Percentiles rank a stretch among this genome's conserved stretches.
Conservation (phyloP, 768 basidiomycete species). For the Gymnopilus junonius region DNA sequence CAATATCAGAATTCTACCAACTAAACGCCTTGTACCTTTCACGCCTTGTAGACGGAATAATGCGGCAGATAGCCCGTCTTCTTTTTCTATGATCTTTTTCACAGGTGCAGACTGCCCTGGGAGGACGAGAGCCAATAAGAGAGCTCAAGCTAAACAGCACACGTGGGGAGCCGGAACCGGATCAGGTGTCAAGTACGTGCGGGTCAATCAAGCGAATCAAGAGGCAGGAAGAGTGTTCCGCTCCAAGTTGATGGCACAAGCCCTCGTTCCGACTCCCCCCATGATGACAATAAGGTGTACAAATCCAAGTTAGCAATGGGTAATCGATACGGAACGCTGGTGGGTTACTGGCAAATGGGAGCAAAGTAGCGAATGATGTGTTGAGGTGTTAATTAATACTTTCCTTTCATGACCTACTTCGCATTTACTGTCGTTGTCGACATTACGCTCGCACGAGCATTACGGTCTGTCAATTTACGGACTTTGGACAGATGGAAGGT, state of each 20-base stretch:
- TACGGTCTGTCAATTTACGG: neutral
- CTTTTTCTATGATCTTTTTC: neutral
- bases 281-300: too few species aligned
- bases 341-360: too few species aligned
- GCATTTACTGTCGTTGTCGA: neutral
- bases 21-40: too few species aligned
- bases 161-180: neutral
- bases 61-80: neutral
- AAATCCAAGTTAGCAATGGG: too few species aligned
- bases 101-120: neutral
- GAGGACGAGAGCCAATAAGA: neutral
- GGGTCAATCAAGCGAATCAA: neutral
- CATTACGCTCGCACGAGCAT: neutral
- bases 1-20: neutral
- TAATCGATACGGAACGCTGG: too few species aligned
- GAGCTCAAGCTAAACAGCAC: neutral
- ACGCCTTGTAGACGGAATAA: neutral
- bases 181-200: neutral
- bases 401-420: neutral
- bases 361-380: too few species aligned
- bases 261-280: too few species aligned
- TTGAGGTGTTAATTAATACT: neutral
- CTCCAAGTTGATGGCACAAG: too few species aligned
- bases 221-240: too few species aligned
- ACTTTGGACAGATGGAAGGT: too few species aligned